phyloP scores from a whole-genome alignment of 768 basidiomycete species.

The Butyriboletus loyo region DNA sequence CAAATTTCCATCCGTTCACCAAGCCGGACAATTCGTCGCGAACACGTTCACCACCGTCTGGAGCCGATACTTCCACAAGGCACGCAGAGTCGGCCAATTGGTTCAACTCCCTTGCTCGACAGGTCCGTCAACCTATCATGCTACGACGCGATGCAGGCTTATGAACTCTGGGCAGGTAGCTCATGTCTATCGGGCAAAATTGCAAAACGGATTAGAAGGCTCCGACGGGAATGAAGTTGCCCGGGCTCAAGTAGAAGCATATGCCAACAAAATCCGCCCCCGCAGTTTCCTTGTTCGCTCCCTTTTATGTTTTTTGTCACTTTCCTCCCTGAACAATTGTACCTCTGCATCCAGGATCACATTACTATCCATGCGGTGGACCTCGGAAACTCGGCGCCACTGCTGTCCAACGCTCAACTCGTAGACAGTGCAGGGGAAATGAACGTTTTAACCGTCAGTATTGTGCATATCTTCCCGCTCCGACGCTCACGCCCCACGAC shows the following conservation, averaged over 20 bases:
- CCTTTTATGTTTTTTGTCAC: not conserved
- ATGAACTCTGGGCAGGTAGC: conserved; percentile 44
- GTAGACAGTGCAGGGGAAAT: conserved; percentile 13
- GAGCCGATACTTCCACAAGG: conserved; percentile 4
- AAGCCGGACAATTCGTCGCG: conserved; percentile 46
- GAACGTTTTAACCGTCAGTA: conserved; percentile 31
- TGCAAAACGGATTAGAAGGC: conserved; percentile 68
- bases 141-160: not conserved
- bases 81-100: conserved; percentile 80
- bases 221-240: conserved; percentile 81
- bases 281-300: conserved; percentile 59
- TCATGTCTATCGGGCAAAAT: conserved; percentile 71
- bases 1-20: conserved; percentile 58
- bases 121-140: conserved; percentile 46
- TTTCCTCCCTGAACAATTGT: conserved; percentile 1
- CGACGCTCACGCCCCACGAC: conserved; percentile 19
- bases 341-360: conserved; percentile 57
- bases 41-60: conserved; percentile 29
- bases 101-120: conserved; percentile 83
- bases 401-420: conserved; percentile 66
- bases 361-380: conserved; percentile 84
- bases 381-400: conserved; percentile 78
- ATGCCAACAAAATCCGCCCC: conserved; percentile 76
- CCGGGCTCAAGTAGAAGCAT: conserved; percentile 73
- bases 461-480: not conserved